Evolutionary conservation across 208 protist species (phyloP).

Genomic region (Angomonas ambiguus): DNA sequence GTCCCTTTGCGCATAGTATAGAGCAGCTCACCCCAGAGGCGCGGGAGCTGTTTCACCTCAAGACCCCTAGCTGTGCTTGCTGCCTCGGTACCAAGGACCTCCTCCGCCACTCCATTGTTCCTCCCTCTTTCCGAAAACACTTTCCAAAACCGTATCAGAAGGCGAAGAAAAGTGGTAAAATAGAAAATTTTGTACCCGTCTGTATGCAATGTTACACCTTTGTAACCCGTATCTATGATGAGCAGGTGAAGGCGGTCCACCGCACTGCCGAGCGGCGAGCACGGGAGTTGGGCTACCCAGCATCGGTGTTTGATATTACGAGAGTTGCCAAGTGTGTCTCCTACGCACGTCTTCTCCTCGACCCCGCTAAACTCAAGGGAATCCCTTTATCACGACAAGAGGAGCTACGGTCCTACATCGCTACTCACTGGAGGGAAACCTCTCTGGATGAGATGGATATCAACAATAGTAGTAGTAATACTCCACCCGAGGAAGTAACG

Average conservation of each 20-base stretch:
- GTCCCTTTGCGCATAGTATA: constrained; percentile 51
- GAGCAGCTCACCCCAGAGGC: constrained; percentile 31
- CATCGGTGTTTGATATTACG: not conserved
- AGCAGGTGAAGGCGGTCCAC: constrained; percentile 27
- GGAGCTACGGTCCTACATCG: constrained; percentile 23
- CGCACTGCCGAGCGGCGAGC: constrained; percentile 3
- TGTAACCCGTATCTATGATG: constrained; percentile 21
- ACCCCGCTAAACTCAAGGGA: constrained; percentile 12
- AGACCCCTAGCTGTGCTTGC: constrained; percentile 24
- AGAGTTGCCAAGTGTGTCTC: constrained; percentile 18
- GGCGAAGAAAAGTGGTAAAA: not conserved
- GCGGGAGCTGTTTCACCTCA: constrained; percentile 13
- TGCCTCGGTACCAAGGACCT: constrained; percentile 30
- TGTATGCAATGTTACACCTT: constrained; percentile 33
- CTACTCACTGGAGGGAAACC: constrained; percentile 23
- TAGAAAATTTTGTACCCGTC: constrained; percentile 30
- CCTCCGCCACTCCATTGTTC: constrained; percentile 33
- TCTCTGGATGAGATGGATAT: constrained; percentile 17
- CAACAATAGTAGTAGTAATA: no score
- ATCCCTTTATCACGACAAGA: constrained; percentile 17
- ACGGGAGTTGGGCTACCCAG: not conserved
- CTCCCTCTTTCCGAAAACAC: constrained; percentile 35
- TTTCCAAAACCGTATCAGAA: constrained; percentile 19
- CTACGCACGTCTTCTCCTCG: constrained; percentile 28
- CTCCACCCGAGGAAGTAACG: no score